Evolutionary conservation across 805 yeast species (phyloP).

Genomic region (Wickerhamiella alocasiicola): DNA sequence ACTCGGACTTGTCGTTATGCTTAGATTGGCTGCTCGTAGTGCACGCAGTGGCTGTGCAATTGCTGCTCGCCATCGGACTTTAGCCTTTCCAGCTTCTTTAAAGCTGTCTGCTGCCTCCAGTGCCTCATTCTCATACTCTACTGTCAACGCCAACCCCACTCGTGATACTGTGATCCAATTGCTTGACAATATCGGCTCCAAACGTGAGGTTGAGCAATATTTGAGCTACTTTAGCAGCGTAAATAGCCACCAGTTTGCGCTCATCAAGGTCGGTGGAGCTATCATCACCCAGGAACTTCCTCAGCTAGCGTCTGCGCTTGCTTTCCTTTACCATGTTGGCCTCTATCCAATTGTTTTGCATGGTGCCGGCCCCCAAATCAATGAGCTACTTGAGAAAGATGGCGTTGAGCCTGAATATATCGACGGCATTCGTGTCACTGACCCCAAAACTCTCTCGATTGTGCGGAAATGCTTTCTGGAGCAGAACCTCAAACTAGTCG

Average conservation of each 20-base stretch:
- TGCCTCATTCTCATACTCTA: too few relatives aligned
- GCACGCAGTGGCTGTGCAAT: too few relatives aligned
- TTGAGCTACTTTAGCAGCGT: constrained; percentile 93
- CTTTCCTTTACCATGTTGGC: constrained; percentile 94
- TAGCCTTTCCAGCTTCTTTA: too few relatives aligned
- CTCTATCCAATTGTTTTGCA: constrained; percentile 92
- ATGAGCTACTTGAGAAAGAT: constrained; percentile 80
- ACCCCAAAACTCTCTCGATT: constrained; percentile 86
- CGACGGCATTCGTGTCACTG: constrained; percentile 95
- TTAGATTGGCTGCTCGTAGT: too few relatives aligned
- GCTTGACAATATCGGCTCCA: constrained; percentile 90
- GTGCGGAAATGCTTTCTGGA: constrained; percentile 92
- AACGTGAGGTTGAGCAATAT: constrained; percentile 96
- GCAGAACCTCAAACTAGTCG: constrained; percentile 87
- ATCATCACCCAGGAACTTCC: constrained; percentile 89
- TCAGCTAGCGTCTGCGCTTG: constrained; percentile 88
- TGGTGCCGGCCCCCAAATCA: constrained; percentile 99
- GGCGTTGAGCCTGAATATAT: constrained; percentile 93
- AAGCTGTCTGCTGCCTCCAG: too few relatives aligned
- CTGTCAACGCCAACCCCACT: constrained; percentile 31
- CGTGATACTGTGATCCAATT: constrained; percentile 93
- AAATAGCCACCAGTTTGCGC: constrained; percentile 84
- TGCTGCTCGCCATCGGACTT: too few relatives aligned
- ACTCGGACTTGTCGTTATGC: too few relatives aligned
- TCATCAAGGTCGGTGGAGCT: constrained; percentile 98